phyloP scores from a whole-genome alignment of 148 eudicot genomes.

The Cornus florida region DNA sequence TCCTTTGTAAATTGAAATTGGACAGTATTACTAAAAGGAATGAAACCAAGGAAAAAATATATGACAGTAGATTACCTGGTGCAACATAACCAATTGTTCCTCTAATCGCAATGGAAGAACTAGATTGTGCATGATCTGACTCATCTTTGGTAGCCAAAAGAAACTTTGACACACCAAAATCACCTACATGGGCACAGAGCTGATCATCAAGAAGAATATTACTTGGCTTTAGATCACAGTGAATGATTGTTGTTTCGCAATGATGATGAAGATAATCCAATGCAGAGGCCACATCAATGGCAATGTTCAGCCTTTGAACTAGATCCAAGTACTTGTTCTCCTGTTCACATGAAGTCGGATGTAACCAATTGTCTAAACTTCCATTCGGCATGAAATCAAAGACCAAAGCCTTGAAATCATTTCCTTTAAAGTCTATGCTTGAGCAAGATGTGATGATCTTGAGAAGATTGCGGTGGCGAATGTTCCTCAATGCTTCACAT shows the following conservation, averaged over 20 bases:
- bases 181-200: constrained; percentile 20
- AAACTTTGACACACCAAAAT: constrained; percentile 30
- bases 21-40: too few relatives aligned
- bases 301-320: constrained; percentile 20
- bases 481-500: constrained; percentile 22
- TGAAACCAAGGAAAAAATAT: too few relatives aligned
- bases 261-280: constrained; percentile 32
- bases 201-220: constrained; percentile 30
- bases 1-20: too few relatives aligned
- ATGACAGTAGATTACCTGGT: constrained; percentile 15
- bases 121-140: background rate
- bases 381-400: constrained; percentile 32
- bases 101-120: constrained; percentile 7
- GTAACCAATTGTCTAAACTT: constrained; percentile 29
- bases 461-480: constrained; percentile 29
- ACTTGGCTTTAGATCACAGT: constrained; percentile 26
- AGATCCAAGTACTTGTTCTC: constrained; percentile 1
- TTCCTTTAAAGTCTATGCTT: constrained; percentile 17
- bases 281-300: constrained; percentile 29
- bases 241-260: constrained; percentile 6
- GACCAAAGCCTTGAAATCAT: constrained; percentile 23
- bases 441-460: constrained; percentile 28
- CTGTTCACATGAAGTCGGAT: background rate
- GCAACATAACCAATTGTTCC: constrained; percentile 33
- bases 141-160: background rate